Evolutionary conservation across 1,284 basidiomycete genomes (phyloP).

Genomic region (Trametes versicolor): DNA sequence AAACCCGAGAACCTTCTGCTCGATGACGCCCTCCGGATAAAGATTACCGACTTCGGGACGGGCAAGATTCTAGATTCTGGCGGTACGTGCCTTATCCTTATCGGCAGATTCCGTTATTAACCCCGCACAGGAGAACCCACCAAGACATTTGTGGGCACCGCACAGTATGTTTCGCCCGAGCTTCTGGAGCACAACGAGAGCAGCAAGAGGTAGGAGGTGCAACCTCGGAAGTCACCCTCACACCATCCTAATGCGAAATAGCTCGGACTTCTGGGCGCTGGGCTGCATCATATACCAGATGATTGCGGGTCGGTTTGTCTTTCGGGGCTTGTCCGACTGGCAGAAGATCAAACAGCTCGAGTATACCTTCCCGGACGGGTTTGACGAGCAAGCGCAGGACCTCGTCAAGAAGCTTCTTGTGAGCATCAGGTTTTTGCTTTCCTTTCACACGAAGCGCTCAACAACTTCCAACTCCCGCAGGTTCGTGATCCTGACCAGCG

Average conservation of each 20-base stretch:
- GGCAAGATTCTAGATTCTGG: constrained; percentile 84
- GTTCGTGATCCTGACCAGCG: constrained; percentile 77
- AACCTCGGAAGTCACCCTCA: constrained; percentile 5
- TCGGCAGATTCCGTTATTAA: constrained; percentile 32
- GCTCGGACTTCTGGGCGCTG: constrained; percentile 97
- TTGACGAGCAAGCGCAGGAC: constrained; percentile 75
- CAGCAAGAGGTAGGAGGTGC: constrained; percentile 64
- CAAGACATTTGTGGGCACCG: constrained; percentile 95
- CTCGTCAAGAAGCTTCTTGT: constrained; percentile 75
- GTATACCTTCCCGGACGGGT: constrained; percentile 78
- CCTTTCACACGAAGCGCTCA: neutral
- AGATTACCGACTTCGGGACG: constrained; percentile 97
- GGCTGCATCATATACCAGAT: constrained; percentile 98
- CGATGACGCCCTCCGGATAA: constrained; percentile 86
- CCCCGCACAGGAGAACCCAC: constrained; percentile 56
- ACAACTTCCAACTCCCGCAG: constrained; percentile 46
- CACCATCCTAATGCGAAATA: constrained; percentile 44
- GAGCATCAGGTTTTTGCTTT: constrained; percentile 34
- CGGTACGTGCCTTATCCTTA: constrained; percentile 47
- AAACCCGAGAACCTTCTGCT: constrained; percentile 96
- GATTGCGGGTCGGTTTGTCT: constrained; percentile 93
- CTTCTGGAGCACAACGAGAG: constrained; percentile 82
- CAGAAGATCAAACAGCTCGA: constrained; percentile 82
- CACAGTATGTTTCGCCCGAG: constrained; percentile 96
- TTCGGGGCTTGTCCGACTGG: constrained; percentile 87